Evolutionary conservation across 345 rosid genomes (phyloP), one percentile per base, ranked within the genome.

Genomic region (Lenwebbia sp.): DNA sequence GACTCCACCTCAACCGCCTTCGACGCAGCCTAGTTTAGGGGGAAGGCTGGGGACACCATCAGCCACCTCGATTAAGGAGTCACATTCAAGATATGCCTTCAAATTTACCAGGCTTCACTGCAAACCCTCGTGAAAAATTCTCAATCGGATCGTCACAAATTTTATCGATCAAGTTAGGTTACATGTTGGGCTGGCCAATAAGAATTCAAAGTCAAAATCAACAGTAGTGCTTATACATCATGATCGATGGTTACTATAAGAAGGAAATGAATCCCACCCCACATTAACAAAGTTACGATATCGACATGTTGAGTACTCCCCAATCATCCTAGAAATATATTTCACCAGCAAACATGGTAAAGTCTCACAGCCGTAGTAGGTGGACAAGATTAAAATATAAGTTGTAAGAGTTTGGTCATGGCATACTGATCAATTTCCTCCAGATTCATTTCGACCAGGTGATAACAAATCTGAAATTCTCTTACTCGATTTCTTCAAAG

Each of bases 21-120:
- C 9, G 53, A 51, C 53, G 15, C 53, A 51, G 53, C 47, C 44
- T 41, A 62, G 75, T 62, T 62, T 8, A 17, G 41, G 0, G 1
- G 22, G 22, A 28, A 6, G 5, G 0, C 5, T 17, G 4, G 40
- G 74, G 11, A 30, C 22, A 7, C 7, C 2, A 0, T 30, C 12
- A 7, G 2, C 17, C 74, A 3, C 74, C 33, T 62, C 17, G 5
- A 62, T 30, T 28, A 62, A 22, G 44, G 40, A 33, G 76, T 4
- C 76, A 2, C 76, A 4, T 6, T 0, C 0, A 3, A 17, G 12
- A 30, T 30, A 10, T 47, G 8, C 9, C 50, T 47, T 47, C 50
- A 47, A 7, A 47, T 47, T 7, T 47, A 10, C 9, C 10, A 47
- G 10, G 50, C 50, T 52, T 52, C 54, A 52, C 54, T 5, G 19